These are phyloP conservation scores for Zygoascus ofunaensis DNA, from an alignment of 805 yeast genomes.

Conservation along the genomic window DNA sequence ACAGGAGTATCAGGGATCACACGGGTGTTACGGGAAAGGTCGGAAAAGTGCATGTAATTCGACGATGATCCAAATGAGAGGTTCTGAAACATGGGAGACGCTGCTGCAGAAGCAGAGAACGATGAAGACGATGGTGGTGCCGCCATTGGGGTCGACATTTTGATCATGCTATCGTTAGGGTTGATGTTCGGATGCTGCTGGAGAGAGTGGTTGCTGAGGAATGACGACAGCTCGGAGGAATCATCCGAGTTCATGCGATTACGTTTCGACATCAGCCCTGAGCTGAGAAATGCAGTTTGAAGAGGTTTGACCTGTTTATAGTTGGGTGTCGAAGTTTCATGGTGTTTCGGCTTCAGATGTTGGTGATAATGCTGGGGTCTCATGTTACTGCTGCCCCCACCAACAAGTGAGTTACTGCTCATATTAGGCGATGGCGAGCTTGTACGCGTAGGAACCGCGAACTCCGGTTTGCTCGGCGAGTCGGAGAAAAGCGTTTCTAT, in stretches of 20 bases:
- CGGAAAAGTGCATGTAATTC: constrained; percentile 2
- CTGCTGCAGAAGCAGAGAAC: constrained; percentile 6
- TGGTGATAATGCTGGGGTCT: neutral
- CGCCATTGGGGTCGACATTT: constrained; percentile 3
- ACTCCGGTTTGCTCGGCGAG: constrained; percentile 4
- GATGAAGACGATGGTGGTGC: constrained; percentile 9
- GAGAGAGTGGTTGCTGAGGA: no score
- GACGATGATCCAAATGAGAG: neutral
- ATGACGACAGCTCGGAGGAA: no score
- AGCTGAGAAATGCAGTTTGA: constrained; percentile 71
- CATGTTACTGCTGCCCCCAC: no score
- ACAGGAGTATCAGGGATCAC: constrained; percentile 4
- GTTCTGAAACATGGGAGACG: constrained; percentile 2
- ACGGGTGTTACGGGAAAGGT: neutral
- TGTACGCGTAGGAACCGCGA: neutral
- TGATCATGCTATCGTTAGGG: no score
- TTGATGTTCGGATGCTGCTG: no score
- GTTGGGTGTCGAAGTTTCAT: constrained; percentile 40
- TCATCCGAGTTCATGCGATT: constrained; percentile 29
- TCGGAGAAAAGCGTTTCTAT: constrained; percentile 10
- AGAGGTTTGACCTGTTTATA: constrained; percentile 72
- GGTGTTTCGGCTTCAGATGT: neutral
- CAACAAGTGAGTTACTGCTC: no score
- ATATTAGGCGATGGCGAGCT: no score
- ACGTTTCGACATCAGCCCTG: constrained; percentile 62